Evolutionary conservation across 73 alveolate species (phyloP).

Genomic region (Paramecium pentaurelia): DNA sequence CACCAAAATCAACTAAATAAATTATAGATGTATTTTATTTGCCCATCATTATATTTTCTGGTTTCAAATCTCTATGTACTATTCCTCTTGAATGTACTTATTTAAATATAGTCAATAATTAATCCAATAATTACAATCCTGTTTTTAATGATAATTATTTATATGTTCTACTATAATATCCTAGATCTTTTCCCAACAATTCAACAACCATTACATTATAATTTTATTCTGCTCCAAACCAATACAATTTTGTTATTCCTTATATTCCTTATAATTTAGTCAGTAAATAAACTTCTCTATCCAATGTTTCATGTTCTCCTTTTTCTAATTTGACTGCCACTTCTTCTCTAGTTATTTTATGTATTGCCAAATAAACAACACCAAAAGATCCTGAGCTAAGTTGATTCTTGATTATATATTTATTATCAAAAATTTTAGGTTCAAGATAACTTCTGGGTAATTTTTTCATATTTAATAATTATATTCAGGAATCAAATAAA

Average conservation of each 20-base stretch:
- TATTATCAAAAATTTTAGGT: constrained; percentile 45
- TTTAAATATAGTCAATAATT: neutral
- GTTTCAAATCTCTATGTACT: constrained; percentile 77
- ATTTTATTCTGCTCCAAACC: constrained; percentile 69
- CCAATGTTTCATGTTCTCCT: constrained; percentile 45
- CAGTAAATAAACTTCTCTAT: constrained; percentile 41
- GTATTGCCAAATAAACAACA: constrained; percentile 16
- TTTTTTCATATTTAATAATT: neutral
- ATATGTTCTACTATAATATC: constrained; percentile 14
- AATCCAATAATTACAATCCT: neutral
- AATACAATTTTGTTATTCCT: constrained; percentile 34
- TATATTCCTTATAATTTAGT: constrained; percentile 29
- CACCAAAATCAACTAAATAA: constrained; percentile 54
- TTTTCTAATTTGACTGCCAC: constrained; percentile 43
- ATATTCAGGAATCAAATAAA: constrained; percentile 9
- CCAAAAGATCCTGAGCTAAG: constrained; percentile 49
- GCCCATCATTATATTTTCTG: constrained; percentile 67
- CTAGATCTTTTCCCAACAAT: constrained; percentile 58
- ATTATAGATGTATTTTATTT: neutral
- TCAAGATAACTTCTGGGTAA: constrained; percentile 25
- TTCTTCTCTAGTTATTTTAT: constrained; percentile 27
- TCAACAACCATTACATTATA: constrained; percentile 77
- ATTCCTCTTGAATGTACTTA: constrained; percentile 65
- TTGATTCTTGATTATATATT: constrained; percentile 58
- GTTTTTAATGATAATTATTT: constrained; percentile 10